phyloP scores from a whole-genome alignment of 768 basidiomycete genomes.

The Sutorius australiensis region DNA sequence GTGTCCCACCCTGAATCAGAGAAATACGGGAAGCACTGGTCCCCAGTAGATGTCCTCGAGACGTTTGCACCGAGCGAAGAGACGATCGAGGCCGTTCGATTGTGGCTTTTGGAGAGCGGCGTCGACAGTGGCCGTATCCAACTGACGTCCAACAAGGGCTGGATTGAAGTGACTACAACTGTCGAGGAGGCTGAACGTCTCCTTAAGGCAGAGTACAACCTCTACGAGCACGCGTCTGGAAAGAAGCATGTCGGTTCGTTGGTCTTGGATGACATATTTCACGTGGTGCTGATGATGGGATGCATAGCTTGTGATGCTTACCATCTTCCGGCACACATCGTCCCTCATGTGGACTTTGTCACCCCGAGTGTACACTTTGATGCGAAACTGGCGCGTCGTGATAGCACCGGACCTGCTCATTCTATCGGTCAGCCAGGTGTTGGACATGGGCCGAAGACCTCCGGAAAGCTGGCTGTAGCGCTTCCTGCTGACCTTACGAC shows the following conservation, averaged over 20 bases:
- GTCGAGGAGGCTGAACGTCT: slow-evolving; percentile 33
- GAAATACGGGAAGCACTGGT: slow-evolving; percentile 34
- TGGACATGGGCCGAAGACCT: slow-evolving; percentile 20
- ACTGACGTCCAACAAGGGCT: slow-evolving; percentile 21
- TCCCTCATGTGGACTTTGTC: slow-evolving; percentile 33
- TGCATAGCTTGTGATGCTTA: slow-evolving; percentile 32
- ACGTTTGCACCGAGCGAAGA: slow-evolving; percentile 29
- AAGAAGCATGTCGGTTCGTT: slow-evolving; percentile 29
- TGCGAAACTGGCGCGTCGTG: slow-evolving; percentile 17
- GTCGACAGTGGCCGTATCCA: slow-evolving; percentile 5
- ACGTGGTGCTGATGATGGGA: not conserved
- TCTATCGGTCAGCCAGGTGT: slow-evolving; percentile 16
- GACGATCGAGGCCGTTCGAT: slow-evolving; percentile 22
- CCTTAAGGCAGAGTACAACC: slow-evolving; percentile 29
- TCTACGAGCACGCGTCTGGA: slow-evolving; percentile 29
- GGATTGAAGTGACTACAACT: slow-evolving; percentile 28
- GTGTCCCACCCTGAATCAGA: slow-evolving; percentile 33
- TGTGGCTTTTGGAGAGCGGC: not conserved
- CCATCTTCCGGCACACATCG: slow-evolving; percentile 30
- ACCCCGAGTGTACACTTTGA: slow-evolving; percentile 34
- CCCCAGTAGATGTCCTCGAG: slow-evolving; percentile 21
- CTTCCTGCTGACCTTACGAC: slow-evolving; percentile 11
- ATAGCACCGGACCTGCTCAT: slow-evolving; percentile 6
- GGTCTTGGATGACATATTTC: not conserved
- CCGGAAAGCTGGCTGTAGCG: slow-evolving; percentile 5